Conservation (phyloP, 306 rosid genomes). For the Fagus crenata region DNA sequence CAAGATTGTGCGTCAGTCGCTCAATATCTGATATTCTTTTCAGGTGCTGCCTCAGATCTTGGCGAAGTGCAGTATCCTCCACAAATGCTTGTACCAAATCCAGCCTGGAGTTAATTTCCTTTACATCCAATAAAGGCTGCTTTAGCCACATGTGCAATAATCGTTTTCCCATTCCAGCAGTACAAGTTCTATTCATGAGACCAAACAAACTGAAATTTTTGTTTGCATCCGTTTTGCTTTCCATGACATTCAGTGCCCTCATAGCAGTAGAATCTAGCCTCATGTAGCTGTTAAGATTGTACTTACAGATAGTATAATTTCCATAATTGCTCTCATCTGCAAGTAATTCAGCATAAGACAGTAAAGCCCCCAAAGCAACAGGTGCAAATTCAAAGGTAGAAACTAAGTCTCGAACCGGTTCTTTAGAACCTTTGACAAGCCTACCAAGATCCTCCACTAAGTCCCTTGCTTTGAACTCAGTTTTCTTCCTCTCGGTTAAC, state of each 20-base stretch:
- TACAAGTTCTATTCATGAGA: constrained; percentile 93
- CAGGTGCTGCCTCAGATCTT: constrained; percentile 86
- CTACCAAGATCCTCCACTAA: constrained; percentile 86
- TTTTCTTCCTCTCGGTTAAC: constrained; percentile 86
- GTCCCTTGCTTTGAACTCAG: constrained; percentile 86
- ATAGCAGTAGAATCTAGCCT: constrained; percentile 94
- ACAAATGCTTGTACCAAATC: constrained; percentile 93
- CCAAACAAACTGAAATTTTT: constrained; percentile 96
- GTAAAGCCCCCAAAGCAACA: constrained; percentile 80
- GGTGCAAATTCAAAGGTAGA: constrained; percentile 89
- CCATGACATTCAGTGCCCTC: constrained; percentile 87
- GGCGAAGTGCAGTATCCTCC: constrained; percentile 80
- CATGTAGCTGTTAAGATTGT: constrained; percentile 82
- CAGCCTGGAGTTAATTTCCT: constrained; percentile 75
- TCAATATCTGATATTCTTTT: constrained; percentile 90
- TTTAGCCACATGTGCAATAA: constrained; percentile 92
- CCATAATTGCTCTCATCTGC: constrained; percentile 92
- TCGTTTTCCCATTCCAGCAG: constrained; percentile 98
- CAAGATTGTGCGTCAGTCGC: constrained; percentile 70
- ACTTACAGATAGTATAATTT: constrained; percentile 63
- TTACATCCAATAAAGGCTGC: constrained; percentile 82
- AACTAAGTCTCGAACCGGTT: constrained; percentile 84
- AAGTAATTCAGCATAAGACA: constrained; percentile 83
- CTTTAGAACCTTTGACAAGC: constrained; percentile 90
- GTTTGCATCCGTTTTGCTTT: constrained; percentile 92